Base-by-base conservation (phyloP, 495 filamentous ascomycete genomes). In the Elaphomyces granulatus region DNA sequence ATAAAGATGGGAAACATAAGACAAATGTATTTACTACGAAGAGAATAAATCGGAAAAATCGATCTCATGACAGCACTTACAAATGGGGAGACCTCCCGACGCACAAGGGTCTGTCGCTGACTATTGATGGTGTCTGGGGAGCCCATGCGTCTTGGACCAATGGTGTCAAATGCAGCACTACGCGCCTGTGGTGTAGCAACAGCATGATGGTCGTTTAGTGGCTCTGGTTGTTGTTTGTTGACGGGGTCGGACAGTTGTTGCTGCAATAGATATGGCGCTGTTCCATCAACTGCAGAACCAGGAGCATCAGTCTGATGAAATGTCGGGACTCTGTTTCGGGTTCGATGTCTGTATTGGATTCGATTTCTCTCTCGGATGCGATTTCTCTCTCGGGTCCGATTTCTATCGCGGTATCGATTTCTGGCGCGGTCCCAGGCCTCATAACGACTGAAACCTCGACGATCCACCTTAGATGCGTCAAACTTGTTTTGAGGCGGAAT, bases 361-460 rank as follows among this genome's bases (percentile, higher is more conserved):
- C n/a, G n/a, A n/a, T n/a, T n/a, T n/a, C n/a, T n/a, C n/a, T n/a
- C n/a, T n/a, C n/a, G n/a, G n/a, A n/a, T n/a, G n/a, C n/a, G n/a
- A n/a, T n/a, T n/a, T n/a, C n/a, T n/a, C n/a, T n/a, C n/a, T n/a
- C n/a, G n/a, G n/a, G n/a, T n/a, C n/a, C n/a, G n/a, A 3, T 18
- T 6, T 14, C 35, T 43, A 14, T 43, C 23, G 31, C 59, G 56
- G 42, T 64, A 66, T 31, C 57, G 52, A 43, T 57, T 55, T 34
- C 64, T 47, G 8, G 64, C 64, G 35, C 60, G 61, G 34, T 65
- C 61, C 64, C 64, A 68, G 36, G 63, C 64, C 49, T 66, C 55
- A 38, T 68, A 68, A 45, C 64, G 56, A 49, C 55, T 65, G 36
- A 68, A 68, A n/a, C 63, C 64, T 32, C 64, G 63, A 37, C 64